A percentile compares a stretch with the other conserved stretches of the same genome.
These are phyloP conservation scores for Penicillium expansum DNA, from an alignment of 2,329 filamentous ascomycete genomes.

Conservation along the genomic window DNA sequence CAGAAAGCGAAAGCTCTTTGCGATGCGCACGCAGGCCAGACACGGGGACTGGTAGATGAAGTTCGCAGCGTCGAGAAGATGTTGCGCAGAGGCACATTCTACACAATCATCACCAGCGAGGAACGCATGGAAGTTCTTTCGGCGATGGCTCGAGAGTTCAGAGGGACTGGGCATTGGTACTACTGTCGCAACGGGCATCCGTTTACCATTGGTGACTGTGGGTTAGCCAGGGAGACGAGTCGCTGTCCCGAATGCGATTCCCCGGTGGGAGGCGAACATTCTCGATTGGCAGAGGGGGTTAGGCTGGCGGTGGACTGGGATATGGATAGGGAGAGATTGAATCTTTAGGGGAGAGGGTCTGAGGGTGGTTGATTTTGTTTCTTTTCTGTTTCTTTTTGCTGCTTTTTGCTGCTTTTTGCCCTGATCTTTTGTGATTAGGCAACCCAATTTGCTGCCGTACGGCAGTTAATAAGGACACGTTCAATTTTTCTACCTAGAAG, in stretches of 20 bases:
- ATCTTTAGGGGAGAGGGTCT: not conserved
- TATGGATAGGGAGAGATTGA: not conserved
- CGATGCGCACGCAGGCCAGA: slow-evolving; percentile 26
- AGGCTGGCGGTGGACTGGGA: not conserved
- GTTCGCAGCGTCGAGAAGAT: slow-evolving; percentile 48
- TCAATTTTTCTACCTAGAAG: not conserved
- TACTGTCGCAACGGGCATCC: slow-evolving; percentile 41
- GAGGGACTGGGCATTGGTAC: slow-evolving; percentile 52
- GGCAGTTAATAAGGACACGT: not conserved
- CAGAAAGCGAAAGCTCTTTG: slow-evolving; percentile 31
- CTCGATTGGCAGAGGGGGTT: not conserved
- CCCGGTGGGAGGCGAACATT: slow-evolving; percentile 52
- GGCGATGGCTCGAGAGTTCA: slow-evolving; percentile 54
- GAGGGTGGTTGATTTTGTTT: not conserved
- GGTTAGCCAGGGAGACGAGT: slow-evolving; percentile 61
- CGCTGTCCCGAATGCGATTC: slow-evolving; percentile 62
- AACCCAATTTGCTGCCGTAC: not conserved
- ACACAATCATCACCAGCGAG: slow-evolving; percentile 48
- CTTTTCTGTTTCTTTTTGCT: not conserved
- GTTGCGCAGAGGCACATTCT: slow-evolving; percentile 50
- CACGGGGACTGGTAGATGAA: slow-evolving; percentile 43
- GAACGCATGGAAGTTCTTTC: slow-evolving; percentile 53
- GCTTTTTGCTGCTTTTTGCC: not conserved
- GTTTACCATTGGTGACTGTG: slow-evolving; percentile 65
- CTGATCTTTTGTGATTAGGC: not conserved